Base-by-base conservation (phyloP, 768 basidiomycete genomes). In the Gyrodon lividus region DNA sequence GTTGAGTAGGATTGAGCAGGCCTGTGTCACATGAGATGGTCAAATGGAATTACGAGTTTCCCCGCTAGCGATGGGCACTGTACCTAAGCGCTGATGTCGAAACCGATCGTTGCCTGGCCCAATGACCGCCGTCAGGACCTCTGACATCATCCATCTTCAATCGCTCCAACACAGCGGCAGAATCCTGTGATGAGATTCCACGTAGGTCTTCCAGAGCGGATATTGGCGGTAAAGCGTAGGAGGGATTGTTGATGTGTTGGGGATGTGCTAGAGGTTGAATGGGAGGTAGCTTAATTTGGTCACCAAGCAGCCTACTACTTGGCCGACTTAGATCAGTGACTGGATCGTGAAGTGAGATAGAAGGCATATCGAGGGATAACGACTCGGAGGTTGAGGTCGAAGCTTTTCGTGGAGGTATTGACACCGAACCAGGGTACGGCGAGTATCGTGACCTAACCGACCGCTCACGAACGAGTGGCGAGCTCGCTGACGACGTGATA, bases 181-280 rank as follows among this genome's bases (percentile, higher is more conserved):
- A 82, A 61, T 87, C 84, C 33, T 74, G 51, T 54, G 73, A 66
- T 59, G 70, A 64, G 19, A 78, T 68, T 2, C 82, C 81, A 8
- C 83, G 74, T 43, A 83, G 63, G 52, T 82, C 81, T 63, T 87
- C 86, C 58, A 90, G 68, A 0, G 84, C 80, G 6, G 86, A 82
- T 50, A 87, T 87, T 1, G 86, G 84, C 1, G 85, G 86, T 4
- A 87, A 63, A 2, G 83, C 79, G 54, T 83, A 84, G 2, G 73
- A 68, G 2, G 75, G 65, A 14, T 68, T 67, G 23, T 59, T 68
- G 14, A 67, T 56, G 37, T 60, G 61, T 42, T 55, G 63, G 2
- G 64, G 56, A 1, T 61, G 59, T 4, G 57, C 59, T 13, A 72
- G 71, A 17, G 73, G 63, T 14, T 73, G 74, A 39, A 77, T 70